Conservation (phyloP, 352 stramenopile genomes). For the Phytopythium aichiense region DNA sequence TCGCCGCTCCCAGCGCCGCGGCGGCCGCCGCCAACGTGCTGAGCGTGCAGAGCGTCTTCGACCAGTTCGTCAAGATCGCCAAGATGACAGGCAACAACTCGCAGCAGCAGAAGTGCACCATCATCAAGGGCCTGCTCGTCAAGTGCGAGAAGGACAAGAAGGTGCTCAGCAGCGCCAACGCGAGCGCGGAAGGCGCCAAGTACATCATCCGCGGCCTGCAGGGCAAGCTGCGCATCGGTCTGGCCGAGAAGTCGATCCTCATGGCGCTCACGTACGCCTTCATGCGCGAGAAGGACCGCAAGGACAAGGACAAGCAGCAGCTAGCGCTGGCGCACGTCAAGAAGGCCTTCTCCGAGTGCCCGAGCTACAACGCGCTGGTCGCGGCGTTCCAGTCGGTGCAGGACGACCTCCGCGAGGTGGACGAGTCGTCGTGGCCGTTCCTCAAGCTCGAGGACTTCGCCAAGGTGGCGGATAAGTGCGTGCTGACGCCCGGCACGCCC, state of each 20-base stretch:
- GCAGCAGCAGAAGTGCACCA: conserved; percentile 96
- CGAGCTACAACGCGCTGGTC: conserved; percentile 94
- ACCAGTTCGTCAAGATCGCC: conserved; percentile 91
- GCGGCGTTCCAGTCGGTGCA: conserved; percentile 80
- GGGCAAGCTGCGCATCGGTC: conserved; percentile 97
- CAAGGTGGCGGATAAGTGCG: conserved; percentile 73
- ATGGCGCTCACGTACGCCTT: conserved; percentile 96
- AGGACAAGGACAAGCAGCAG: conserved; percentile 86
- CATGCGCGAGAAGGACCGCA: conserved; percentile 78
- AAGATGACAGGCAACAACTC: conserved; percentile 94
- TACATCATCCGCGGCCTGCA: conserved; percentile 99
- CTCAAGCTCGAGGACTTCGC: conserved; percentile 53
- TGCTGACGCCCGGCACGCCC: conserved; percentile 94
- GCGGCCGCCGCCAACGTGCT: conserved; percentile 67
- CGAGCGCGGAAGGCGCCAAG: conserved; percentile 89
- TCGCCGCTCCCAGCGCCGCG: conserved; percentile 64
- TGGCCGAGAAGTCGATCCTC: conserved; percentile 97
- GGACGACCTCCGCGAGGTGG: conserved; percentile 21
- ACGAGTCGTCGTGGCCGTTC: conserved; percentile 19
- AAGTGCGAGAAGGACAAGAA: conserved; percentile 86
- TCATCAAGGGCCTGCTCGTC: conserved; percentile 97
- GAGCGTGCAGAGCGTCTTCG: conserved; percentile 84
- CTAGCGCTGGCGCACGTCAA: conserved; percentile 93
- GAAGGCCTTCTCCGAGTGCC: conserved; percentile 96
- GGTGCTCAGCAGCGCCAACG: conserved; percentile 36